phyloP scores from a whole-genome alignment of 129 eudicot species.

The Apium graveolens region DNA sequence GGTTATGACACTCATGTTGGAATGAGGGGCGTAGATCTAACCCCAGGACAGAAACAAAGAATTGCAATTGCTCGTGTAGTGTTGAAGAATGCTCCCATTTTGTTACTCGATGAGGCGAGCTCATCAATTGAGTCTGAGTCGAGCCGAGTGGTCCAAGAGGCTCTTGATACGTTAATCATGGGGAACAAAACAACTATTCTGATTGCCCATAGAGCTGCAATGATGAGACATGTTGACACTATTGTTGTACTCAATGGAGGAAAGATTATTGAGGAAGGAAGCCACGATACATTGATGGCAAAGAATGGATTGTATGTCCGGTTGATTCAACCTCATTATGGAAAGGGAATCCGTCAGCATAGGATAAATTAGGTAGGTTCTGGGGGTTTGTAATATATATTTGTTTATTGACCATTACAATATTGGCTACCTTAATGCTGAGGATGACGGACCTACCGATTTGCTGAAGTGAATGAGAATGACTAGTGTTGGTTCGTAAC shows the following conservation, averaged over 20 bases:
- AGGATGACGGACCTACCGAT: background rate
- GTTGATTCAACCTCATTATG: constrained; percentile 90
- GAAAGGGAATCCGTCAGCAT: constrained; percentile 83
- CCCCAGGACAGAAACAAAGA: constrained; percentile 96
- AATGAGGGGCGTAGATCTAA: constrained; percentile 92
- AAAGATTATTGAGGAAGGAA: constrained; percentile 80
- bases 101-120: constrained; percentile 91
- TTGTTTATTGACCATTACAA: background rate
- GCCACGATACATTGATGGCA: constrained; percentile 64
- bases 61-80: constrained; percentile 93
- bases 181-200: constrained; percentile 91
- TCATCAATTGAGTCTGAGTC: constrained; percentile 93
- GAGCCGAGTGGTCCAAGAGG: constrained; percentile 94
- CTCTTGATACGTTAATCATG: constrained; percentile 86
- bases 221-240: constrained; percentile 96
- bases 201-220: constrained; percentile 91
- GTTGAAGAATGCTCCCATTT: constrained; percentile 81
- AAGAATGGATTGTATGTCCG: constrained; percentile 86
- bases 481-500: background rate
- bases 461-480: background rate
- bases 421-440: background rate
- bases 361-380: constrained; percentile 38
- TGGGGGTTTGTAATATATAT: background rate
- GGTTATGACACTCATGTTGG: constrained; percentile 98
- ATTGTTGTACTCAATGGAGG: constrained; percentile 95